Evolutionary conservation across 75 land plant species (phyloP), one percentile per base, ranked within the genome.

Genomic region (Cupressus sempervirens): DNA sequence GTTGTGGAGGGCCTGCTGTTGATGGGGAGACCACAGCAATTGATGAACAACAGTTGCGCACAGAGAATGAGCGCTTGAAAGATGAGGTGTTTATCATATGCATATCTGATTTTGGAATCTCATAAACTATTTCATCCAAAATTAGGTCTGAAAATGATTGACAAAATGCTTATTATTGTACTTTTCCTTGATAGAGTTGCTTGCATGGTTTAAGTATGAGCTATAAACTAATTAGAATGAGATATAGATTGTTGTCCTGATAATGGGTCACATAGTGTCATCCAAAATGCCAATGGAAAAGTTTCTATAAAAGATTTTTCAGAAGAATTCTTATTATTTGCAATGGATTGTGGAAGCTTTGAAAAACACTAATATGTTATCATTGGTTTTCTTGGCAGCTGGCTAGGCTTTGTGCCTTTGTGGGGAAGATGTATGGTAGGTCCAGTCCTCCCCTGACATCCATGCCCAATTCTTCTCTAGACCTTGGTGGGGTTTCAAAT

Each of bases 51-150:
- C 93, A 92, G 56, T 80, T 95, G 0, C 85, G 95, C 11, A 91
- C 91, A 12, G 97, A 96, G 89, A 95, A 95, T 89, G 95, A 93
- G 32, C 91, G 90, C 50, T 93, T 96, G 77, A 96, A 95, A 89
- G 91, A 93, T 48, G 98, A 94, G 93, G 88, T 85, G 14, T 54
- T 35, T 43, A 14, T 40, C 80, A 32, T 36, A 72, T 72, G 74
- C 8, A 48, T 50, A 32, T 85, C 54, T 72, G 74, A 34, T 15
- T 83, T 84, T 30, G 40, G 43, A 46, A 32, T 82, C 13, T 81
- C 84, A 15, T 35, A 68, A 82, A 41, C 29, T 46, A 30, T 50
- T 18, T 45, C 7, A n/a, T 82, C 1, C 50, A 13, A 46, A 48
- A 74, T n/a, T 38, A 50, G 30, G 50, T 43, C 46, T 79, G 45